Conservation (phyloP, 139 green algal genomes). For the Tetradesmus lagerheimii region DNA sequence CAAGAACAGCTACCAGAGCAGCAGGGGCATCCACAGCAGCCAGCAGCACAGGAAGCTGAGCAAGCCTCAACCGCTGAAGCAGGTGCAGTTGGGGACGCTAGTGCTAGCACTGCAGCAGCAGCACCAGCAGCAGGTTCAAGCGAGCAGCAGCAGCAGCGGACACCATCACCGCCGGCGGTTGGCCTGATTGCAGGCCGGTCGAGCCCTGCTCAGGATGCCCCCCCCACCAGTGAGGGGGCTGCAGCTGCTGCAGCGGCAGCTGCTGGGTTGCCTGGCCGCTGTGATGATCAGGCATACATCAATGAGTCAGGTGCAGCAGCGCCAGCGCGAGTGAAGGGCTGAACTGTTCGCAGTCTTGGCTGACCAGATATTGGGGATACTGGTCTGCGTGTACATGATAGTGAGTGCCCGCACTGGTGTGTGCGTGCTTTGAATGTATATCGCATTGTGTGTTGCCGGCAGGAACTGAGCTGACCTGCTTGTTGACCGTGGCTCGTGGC, state of each 20-base stretch:
- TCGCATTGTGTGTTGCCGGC: too few species aligned
- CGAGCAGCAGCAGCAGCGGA: background rate
- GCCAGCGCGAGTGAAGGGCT: conserved; percentile 1
- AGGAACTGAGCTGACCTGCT: too few species aligned
- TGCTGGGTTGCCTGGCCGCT: background rate
- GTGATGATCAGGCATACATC: background rate
- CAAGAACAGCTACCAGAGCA: background rate
- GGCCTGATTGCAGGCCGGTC: background rate
- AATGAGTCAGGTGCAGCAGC: background rate
- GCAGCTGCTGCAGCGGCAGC: background rate
- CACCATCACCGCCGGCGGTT: background rate
- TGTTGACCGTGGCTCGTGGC: too few species aligned
- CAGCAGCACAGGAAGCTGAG: background rate
- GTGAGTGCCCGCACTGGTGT: too few species aligned
- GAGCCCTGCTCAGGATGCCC: conserved; percentile 16
- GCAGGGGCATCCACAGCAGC: background rate
- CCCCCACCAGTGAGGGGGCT: background rate
- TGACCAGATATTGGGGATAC: background rate
- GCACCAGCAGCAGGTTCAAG: background rate
- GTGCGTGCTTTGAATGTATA: too few species aligned
- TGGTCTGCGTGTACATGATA: too few species aligned
- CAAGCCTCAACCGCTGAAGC: background rate
- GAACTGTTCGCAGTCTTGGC: background rate
- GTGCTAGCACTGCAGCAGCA: background rate
- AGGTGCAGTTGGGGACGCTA: background rate